Base-by-base conservation (phyloP, 192 early-diverging fungal genomes). In the Rhizophagus sp. region DNA sequence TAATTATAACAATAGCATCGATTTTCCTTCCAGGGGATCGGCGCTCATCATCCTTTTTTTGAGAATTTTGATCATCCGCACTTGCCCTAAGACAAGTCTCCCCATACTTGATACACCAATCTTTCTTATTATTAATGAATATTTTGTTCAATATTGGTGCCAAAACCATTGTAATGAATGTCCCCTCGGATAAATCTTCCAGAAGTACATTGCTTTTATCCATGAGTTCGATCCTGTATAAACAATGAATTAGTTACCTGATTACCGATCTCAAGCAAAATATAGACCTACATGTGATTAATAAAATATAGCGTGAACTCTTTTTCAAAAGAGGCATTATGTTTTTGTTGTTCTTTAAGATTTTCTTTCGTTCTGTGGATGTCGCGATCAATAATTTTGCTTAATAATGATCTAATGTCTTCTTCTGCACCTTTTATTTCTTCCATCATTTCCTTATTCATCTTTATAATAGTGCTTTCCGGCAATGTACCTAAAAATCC, bases 21-120 rank as follows among this genome's bases (percentile, higher is more conserved):
- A 77, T 77, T 39, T 77, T 77, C 22, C 24, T 65, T 44, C 62
- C 75, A 15, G 34, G 0, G 33, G 75, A 77, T 27, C 62, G 11
- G 17, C 34, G 75, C 24, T 77, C 30, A 3, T 76, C 36, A 47
- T 70, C 68, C 19, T 25, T 22, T 22, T 70, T 70, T 3, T 70
- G 68, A 44, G 36, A 34, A 70, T 70, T 70, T n/a, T 15, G n/a
- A 17, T 76, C 62, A 49, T 24, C 41, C 0, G 62, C 75, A 41
- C 13, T 77, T 24, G 75, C 62, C 25, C 25, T 77, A 4, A 65
- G 73, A 52, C 73, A 74, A 30, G 73, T 74, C 13, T 74, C 47
- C 41, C 50, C 73, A 30, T 74, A 74, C 7, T 39, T 34, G 30
- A 52, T 33, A 52, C 17, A 22, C 72, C 72, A 73, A 22, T 52